Evolutionary conservation across 2,329 filamentous ascomycete species (phyloP).

Genomic region (Elsinoe perseae): DNA sequence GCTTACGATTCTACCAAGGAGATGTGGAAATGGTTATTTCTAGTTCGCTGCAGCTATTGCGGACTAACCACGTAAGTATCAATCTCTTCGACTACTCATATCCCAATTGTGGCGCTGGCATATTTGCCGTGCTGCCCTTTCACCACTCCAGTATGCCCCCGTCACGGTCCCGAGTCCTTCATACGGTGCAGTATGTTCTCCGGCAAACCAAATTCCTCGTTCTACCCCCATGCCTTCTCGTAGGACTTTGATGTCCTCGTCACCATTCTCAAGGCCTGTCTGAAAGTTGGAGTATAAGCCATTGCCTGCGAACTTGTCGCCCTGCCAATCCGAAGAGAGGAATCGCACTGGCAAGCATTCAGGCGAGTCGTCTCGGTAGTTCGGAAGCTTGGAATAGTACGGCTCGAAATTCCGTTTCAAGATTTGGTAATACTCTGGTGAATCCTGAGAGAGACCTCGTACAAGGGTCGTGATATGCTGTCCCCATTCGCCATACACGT

Average conservation of each 20-base stretch:
- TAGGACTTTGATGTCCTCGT: slow-evolving; percentile 3
- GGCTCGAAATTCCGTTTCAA: slow-evolving; percentile 11
- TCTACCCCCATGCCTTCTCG: slow-evolving; percentile 5
- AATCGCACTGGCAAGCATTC: background rate
- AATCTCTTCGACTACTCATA: too few relatives aligned
- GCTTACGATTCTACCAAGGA: too few relatives aligned
- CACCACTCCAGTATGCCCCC: slow-evolving; percentile 15
- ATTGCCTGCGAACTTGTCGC: slow-evolving; percentile 15
- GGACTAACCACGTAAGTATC: too few relatives aligned
- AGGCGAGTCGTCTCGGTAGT: background rate
- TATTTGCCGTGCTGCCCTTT: slow-evolving; percentile 6
- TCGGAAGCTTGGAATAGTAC: slow-evolving; percentile 15
- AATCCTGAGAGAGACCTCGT: background rate
- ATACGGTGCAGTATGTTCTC: slow-evolving; percentile 11
- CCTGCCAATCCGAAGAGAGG: slow-evolving; percentile 7
- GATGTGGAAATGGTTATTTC: too few relatives aligned
- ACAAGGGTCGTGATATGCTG: background rate
- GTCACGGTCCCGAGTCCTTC: slow-evolving; percentile 16
- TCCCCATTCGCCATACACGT: slow-evolving; percentile 10
- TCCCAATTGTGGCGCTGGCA: background rate
- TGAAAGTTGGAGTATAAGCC: slow-evolving; percentile 14
- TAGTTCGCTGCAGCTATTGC: too few relatives aligned
- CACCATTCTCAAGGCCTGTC: slow-evolving; percentile 7
- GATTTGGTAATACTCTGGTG: background rate
- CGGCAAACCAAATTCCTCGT: slow-evolving; percentile 15